Base-by-base conservation (phyloP, 768 basidiomycete species). In the Myochromella boudieri region DNA sequence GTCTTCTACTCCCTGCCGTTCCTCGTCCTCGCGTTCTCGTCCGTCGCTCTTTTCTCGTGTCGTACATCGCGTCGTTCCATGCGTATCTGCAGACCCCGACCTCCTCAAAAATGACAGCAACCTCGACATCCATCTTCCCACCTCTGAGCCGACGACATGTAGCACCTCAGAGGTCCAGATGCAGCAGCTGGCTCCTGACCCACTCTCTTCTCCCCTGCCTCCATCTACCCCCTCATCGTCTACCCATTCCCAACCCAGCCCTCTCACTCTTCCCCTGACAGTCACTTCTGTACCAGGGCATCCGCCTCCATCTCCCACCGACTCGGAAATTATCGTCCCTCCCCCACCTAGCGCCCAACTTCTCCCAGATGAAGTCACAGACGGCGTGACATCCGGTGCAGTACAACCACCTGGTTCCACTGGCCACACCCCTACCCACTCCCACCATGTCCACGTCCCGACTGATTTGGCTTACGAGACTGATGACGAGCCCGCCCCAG, bases 321-420 rank as follows among this genome's bases (percentile, higher is more conserved):
- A 64, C 44, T 61, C 63, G 0, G 63, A 65, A 18, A 54, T 68
- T 21, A 57, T 75, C 44, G 71, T 70, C 22, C 62, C 68, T 7
- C 66, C 64, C n/a, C 69, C 66, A 26, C 65, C 57, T 24, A 59
- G 44, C 20, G 59, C 46, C 52, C 66, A 67, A 70, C 59, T 58
- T 59, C 49, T 67, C 48, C 76, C 89, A 6, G 71, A 74, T 26
- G 80, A 84, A 6, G 91, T 92, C 67, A 91, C 92, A 8, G 91
- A 84, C 49, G 91, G 87, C 18, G 70, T 95, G 52, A 90, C 88
- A 4, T 91, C 90, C 8, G 87, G 91, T 27, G 90, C 91, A 24
- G 93, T 95, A 15, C 90, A 93, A 59, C 81, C 92, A 3, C 92
- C 94, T 10, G 93, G 93, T 25, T 90, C 91, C 18, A 87, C 80